Conservation (phyloP, 306 rosid species). For the Myrica gale region DNA sequence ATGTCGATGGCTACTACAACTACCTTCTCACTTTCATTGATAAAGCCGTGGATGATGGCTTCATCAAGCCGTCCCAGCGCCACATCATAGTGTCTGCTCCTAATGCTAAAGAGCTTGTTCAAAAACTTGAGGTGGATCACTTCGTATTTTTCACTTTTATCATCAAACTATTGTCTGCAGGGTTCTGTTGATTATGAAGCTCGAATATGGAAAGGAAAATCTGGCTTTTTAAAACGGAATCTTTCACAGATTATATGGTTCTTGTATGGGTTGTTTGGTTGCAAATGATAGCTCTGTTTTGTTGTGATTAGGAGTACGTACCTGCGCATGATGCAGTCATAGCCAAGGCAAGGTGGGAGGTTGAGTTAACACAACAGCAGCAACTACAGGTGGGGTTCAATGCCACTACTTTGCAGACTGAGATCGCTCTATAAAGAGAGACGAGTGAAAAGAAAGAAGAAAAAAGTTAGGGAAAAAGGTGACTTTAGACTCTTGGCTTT, state of each 20-base stretch:
- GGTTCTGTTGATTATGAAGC: neutral
- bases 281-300: conserved; percentile 16
- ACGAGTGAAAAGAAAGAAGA: conserved; percentile 3
- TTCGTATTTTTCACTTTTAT: neutral
- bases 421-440: conserved; percentile 39
- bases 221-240: conserved; percentile 9
- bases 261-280: conserved; percentile 15
- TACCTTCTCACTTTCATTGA: conserved; percentile 52
- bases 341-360: conserved; percentile 49
- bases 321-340: conserved; percentile 57
- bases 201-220: conserved; percentile 14
- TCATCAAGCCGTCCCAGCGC: conserved; percentile 55
- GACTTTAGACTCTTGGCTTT: conserved; percentile 20
- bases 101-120: conserved; percentile 55
- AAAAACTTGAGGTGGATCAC: conserved; percentile 52
- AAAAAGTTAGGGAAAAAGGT: conserved; percentile 26
- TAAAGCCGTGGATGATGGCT: conserved; percentile 66
- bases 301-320: conserved; percentile 46
- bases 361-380: conserved; percentile 34
- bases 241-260: conserved; percentile 5
- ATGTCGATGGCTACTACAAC: conserved; percentile 61
- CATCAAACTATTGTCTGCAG: neutral
- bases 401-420: conserved; percentile 43
- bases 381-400: conserved; percentile 46
- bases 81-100: conserved; percentile 54